Conservation (phyloP, 192 early-diverging fungal genomes). For the Coemansia sp. region DNA sequence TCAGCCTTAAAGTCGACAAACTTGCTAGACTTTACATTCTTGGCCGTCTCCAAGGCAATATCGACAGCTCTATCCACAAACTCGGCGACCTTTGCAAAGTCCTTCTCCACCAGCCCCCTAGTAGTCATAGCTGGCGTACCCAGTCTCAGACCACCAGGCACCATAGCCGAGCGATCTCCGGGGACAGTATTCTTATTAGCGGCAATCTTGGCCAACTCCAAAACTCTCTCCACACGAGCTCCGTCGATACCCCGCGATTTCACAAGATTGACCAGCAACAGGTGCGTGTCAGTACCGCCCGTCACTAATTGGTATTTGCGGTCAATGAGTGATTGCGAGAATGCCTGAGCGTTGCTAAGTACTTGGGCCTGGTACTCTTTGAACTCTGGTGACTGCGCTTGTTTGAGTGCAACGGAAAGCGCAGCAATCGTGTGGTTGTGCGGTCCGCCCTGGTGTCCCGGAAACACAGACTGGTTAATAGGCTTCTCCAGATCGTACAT, state of each 20-base stretch:
- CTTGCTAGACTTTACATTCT: slow-evolving; percentile 71
- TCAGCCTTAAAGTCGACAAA: slow-evolving; percentile 89
- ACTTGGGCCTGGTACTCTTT: slow-evolving; percentile 92
- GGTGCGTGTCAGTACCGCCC: slow-evolving; percentile 95
- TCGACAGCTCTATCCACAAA: slow-evolving; percentile 90
- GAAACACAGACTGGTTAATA: slow-evolving; percentile 98
- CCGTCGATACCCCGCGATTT: slow-evolving; percentile 85
- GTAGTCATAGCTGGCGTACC: slow-evolving; percentile 98
- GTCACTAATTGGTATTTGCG: slow-evolving; percentile 84
- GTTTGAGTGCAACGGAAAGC: slow-evolving; percentile 93
- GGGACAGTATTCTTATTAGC: slow-evolving; percentile 99
- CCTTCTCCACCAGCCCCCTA: slow-evolving; percentile 82
- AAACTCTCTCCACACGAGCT: slow-evolving; percentile 92
- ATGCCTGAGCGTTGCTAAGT: slow-evolving; percentile 85
- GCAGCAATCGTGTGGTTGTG: slow-evolving; percentile 99
- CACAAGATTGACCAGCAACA: slow-evolving; percentile 88
- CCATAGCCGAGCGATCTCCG: slow-evolving; percentile 91
- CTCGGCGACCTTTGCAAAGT: slow-evolving; percentile 85
- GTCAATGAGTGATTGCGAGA: slow-evolving; percentile 76
- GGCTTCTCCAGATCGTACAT: slow-evolving; percentile 92
- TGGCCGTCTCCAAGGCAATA: slow-evolving; percentile 75
- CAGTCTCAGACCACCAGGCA: slow-evolving; percentile 92
- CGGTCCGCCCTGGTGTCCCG: slow-evolving; percentile 98
- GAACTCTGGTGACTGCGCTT: slow-evolving; percentile 84
- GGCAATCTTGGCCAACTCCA: slow-evolving; percentile 97